phyloP scores from a whole-genome alignment of 805 yeast species.

The Metschnikowia matae region DNA sequence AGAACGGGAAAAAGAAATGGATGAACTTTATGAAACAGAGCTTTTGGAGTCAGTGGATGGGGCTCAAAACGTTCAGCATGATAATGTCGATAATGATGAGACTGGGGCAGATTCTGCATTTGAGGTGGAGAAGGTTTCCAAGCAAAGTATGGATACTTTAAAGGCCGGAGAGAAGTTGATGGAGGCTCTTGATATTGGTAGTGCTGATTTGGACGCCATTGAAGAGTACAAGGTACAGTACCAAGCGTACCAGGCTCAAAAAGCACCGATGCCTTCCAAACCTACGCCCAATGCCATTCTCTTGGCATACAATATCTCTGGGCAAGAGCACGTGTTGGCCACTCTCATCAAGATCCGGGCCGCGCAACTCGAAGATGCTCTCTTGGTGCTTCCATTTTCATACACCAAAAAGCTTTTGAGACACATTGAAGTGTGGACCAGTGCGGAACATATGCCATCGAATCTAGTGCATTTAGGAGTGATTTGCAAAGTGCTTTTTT shows the following conservation, averaged over 20 bases:
- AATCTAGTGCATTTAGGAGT: constrained; percentile 53
- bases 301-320: constrained; percentile 63
- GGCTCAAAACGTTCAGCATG: background rate
- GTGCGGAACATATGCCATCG: constrained; percentile 33
- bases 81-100: constrained; percentile 30
- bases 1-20: constrained; percentile 93
- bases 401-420: constrained; percentile 66
- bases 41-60: constrained; percentile 39
- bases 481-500: constrained; percentile 72
- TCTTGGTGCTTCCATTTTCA: constrained; percentile 86
- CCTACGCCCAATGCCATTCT: constrained; percentile 73
- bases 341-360: constrained; percentile 68
- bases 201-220: constrained; percentile 57
- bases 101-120: constrained; percentile 43
- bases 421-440: constrained; percentile 74
- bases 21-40: constrained; percentile 83
- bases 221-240: constrained; percentile 47
- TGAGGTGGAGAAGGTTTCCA: constrained; percentile 62
- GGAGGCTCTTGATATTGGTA: constrained; percentile 87
- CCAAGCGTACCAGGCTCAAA: constrained; percentile 35
- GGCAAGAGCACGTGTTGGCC: constrained; percentile 75
- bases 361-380: constrained; percentile 88
- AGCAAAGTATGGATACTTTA: constrained; percentile 85
- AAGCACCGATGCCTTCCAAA: constrained; percentile 47
- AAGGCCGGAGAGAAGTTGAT: constrained; percentile 91